Evolutionary conservation across 2,329 filamentous ascomycete genomes (phyloP).

Genomic region (Harringtonia lauricola): DNA sequence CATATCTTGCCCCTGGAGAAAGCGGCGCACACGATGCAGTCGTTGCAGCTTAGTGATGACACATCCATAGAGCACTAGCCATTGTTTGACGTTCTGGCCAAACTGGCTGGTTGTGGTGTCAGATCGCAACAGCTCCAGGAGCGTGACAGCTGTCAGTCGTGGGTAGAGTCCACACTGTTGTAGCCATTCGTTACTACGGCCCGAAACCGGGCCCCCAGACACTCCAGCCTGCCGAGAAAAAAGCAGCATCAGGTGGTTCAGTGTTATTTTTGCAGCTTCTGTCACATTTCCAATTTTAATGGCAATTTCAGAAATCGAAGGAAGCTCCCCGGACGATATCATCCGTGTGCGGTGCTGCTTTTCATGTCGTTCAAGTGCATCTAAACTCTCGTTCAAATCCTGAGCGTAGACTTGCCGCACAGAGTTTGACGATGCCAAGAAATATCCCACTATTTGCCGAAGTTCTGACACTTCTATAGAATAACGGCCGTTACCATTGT

Average conservation of each 20-base stretch:
- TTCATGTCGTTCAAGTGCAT: not conserved
- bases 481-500: too few relatives aligned
- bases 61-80: constrained; percentile 30
- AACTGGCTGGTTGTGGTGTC: constrained; percentile 19
- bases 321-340: too few relatives aligned
- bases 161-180: constrained; percentile 32
- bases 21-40: constrained; percentile 28
- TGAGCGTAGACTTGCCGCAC: constrained; percentile 8
- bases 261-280: too few relatives aligned
- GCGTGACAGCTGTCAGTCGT: constrained; percentile 24
- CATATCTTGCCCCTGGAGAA: constrained; percentile 13
- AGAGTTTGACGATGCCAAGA: constrained; percentile 14
- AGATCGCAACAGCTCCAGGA: constrained; percentile 36
- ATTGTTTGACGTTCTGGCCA: constrained; percentile 23
- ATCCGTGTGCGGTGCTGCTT: not conserved
- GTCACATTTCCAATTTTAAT: too few relatives aligned
- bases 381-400: constrained; percentile 15
- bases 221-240: too few relatives aligned
- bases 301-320: too few relatives aligned
- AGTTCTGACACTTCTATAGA: constrained; percentile 12
- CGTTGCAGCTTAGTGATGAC: constrained; percentile 33
- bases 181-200: constrained; percentile 21
- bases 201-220: too few relatives aligned
- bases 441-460: constrained; percentile 18
- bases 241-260: too few relatives aligned